Evolutionary conservation across 2,329 filamentous ascomycete genomes (phyloP).

Genomic region (Decorospora gaudefroyi): DNA sequence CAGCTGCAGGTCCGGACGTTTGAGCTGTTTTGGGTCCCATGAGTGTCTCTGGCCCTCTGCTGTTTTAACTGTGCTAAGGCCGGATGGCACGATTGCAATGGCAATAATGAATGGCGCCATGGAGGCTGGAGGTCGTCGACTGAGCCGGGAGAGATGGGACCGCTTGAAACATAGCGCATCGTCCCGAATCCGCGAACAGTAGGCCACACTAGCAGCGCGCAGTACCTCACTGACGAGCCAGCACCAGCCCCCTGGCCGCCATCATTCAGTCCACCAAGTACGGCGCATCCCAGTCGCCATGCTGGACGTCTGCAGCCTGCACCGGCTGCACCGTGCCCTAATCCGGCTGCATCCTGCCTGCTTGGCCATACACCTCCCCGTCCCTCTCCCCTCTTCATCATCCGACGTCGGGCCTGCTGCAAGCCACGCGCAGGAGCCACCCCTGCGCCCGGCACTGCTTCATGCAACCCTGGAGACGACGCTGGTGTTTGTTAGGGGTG

Average conservation of each 20-base stretch:
- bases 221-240: no score
- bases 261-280: no score
- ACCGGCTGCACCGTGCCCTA: constrained; percentile 18
- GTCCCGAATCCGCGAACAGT: constrained; percentile 41
- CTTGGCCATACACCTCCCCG: constrained; percentile 33
- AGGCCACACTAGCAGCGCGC: constrained; percentile 23
- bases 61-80: neutral
- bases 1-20: constrained; percentile 7
- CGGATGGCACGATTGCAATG: no score
- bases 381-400: constrained; percentile 16
- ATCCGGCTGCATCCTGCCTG: constrained; percentile 22
- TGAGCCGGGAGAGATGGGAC: constrained; percentile 24
- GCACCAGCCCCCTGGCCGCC: no score
- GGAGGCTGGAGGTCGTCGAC: constrained; percentile 5
- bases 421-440: constrained; percentile 17
- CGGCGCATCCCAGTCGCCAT: constrained; percentile 33
- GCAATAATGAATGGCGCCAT: neutral
- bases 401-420: constrained; percentile 23
- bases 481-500: no score
- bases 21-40: no score
- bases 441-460: no score
- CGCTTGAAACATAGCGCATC: constrained; percentile 44
- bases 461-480: no score
- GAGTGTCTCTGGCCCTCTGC: no score
- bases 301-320: constrained; percentile 28